Evolutionary conservation across 2,329 filamentous ascomycete species (phyloP).

Genomic region (Venturiaceae sp.): DNA sequence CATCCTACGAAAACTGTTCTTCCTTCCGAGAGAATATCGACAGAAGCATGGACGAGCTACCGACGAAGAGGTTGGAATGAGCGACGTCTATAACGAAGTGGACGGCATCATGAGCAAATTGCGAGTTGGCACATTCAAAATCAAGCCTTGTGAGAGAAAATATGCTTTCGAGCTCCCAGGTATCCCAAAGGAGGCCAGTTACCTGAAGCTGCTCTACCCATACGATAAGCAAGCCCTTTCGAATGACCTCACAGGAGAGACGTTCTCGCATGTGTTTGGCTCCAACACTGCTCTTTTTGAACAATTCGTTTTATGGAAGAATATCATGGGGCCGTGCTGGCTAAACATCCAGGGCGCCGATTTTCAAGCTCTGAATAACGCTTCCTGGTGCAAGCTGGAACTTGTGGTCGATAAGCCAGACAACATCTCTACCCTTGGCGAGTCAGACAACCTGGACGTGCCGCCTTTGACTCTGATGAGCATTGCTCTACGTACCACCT

Average conservation of each 20-base stretch:
- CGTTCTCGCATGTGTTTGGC: constrained; percentile 90
- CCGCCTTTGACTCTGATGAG: constrained; percentile 96
- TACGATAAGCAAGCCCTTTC: constrained; percentile 74
- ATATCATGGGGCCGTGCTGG: constrained; percentile 98
- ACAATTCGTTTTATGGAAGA: constrained; percentile 97
- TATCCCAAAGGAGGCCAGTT: constrained; percentile 81
- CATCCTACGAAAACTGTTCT: constrained; percentile 83
- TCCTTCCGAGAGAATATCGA: constrained; percentile 67
- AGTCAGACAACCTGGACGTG: constrained; percentile 70
- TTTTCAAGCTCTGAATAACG: constrained; percentile 77
- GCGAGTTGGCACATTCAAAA: constrained; percentile 82
- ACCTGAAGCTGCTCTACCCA: constrained; percentile 91
- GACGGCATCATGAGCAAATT: constrained; percentile 80
- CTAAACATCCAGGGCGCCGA: constrained; percentile 80
- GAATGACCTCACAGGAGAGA: constrained; percentile 66
- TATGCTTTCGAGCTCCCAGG: constrained; percentile 90
- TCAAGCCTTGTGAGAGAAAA: constrained; percentile 80
- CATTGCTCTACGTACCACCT: constrained; percentile 73
- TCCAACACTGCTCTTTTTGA: constrained; percentile 91
- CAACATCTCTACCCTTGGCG: constrained; percentile 60
- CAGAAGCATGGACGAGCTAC: constrained; percentile 55
- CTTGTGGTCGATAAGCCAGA: constrained; percentile 71
- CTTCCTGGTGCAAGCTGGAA: constrained; percentile 95
- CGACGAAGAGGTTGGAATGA: constrained; percentile 71
- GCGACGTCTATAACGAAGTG: constrained; percentile 83